Conservation (phyloP, 805 yeast genomes). For the Grigorovia humatica region DNA sequence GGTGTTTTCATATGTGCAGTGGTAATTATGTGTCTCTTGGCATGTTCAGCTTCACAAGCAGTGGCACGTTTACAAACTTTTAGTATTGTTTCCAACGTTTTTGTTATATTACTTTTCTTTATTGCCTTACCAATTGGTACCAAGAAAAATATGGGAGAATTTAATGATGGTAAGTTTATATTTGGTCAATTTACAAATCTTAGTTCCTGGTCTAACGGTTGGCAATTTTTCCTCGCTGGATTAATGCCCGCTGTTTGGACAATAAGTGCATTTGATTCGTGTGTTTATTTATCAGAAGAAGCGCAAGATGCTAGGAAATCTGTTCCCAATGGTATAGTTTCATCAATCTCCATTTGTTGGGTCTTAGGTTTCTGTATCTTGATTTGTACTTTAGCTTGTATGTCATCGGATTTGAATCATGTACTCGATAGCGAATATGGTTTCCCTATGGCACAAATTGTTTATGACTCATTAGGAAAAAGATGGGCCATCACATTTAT, state of each 20-base stretch:
- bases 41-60: constrained; percentile 46
- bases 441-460: constrained; percentile 55
- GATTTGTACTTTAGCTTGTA: constrained; percentile 44
- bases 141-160: constrained; percentile 25
- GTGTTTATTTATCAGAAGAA: constrained; percentile 66
- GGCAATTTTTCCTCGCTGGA: constrained; percentile 40
- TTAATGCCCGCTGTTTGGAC: constrained; percentile 70
- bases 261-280: constrained; percentile 62
- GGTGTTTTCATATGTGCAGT: constrained; percentile 59
- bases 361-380: constrained; percentile 47
- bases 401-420: constrained; percentile 34
- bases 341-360: constrained; percentile 49
- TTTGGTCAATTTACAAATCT: constrained; percentile 43
- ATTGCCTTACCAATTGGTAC: constrained; percentile 61
- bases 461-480: constrained; percentile 51
- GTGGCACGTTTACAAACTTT: constrained; percentile 51
- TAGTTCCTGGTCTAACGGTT: constrained; percentile 50
- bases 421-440: constrained; percentile 40
- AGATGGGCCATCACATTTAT: constrained; percentile 58
- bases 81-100: constrained; percentile 45
- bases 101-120: constrained; percentile 42
- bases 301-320: constrained; percentile 48
- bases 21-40: constrained; percentile 39
- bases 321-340: constrained; percentile 55
- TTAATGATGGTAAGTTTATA: constrained; percentile 43